Evolutionary conservation across 176 grass and related monocot genomes (phyloP), one percentile per base, ranked within the genome.

Genomic region (Aegilops longissima): DNA sequence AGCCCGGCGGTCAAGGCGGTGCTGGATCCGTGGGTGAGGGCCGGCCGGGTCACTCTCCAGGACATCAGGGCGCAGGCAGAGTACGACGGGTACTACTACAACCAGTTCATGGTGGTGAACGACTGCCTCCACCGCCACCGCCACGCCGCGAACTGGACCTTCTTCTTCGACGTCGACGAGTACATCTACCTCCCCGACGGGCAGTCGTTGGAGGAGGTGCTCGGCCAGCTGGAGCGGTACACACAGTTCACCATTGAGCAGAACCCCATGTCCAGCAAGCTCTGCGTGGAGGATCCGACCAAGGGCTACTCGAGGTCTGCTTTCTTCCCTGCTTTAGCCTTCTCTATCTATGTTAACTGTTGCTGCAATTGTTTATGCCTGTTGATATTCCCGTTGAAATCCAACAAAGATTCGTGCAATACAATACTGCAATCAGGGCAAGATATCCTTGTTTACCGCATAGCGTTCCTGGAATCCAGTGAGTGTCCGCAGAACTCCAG

Each of bases 181-280:
- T 97, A 95, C 83, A 87, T 97, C 56, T 95, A 86, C 79, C 82
- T 97, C 18, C 86, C 87, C 0, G 79, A 82, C 1, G 88, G 92
- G 40, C 52, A 79, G 9, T 82, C 79, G 16, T 84, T 97, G 58
- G 82, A 89, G 61, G 81, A 82, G 17, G 80, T 95, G 82, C 79
- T 95, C 6, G 69, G 79, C 33, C 76, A 75, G 76, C 87, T 95
- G 12, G 5, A 90, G 79, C 58, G 29, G 21, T 93, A 91, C 91
- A 79, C 95, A 0, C 95, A 97, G 84, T 97, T 97, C 91, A 97
- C 95, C 25, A 95, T 97, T n/a, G 93, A 93, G 86, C 95, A 97
- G 82, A 95, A 93, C 77, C 89, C 91, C 27, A 97, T 97, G 95
- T 95, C 92, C 35, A 93, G 86, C 90, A 95, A 95, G 75, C 88